Evolutionary conservation across 495 filamentous ascomycete genomes (phyloP), one percentile per base, ranked within the genome.

Genomic region (Hypomontagnella submonticulosa): DNA sequence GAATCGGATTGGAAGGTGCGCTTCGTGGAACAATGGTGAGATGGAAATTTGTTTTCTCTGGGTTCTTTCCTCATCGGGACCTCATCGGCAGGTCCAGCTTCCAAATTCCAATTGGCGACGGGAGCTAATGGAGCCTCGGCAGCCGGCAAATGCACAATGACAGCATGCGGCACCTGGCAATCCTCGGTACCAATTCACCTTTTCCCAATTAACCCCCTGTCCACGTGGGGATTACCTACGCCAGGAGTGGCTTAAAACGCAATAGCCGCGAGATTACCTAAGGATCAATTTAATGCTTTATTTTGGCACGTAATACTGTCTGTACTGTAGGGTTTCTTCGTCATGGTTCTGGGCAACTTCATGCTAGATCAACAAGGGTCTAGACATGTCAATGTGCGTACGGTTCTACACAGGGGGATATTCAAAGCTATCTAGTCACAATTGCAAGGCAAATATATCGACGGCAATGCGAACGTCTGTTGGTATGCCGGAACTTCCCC

Each of bases 171-270:
- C 57, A 61, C 57, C 52, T 61, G 32, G 38, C 47, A 42, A 15
- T 1, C 19, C 33, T 30, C 9, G 8, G 12, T 48, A 32, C 16
- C 6, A 20, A 13, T 38, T 13, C 32, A 36, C 32, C 8, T 11
- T 15, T 51, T 0, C 2, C 7, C 48, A 37, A 51, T 38, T 13
- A 30, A 54, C 54, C 58, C 58, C 54, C 56, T 33, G 41, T 55
- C 54, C 66, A 69, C 66, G 60, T 69, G 66, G 60, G 66, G 32
- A 44, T 34, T 55, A 16, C 59, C 48, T 48, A 68, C 42, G 11
- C 43, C 11, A n/a, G 49, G 59, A 69, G 42, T 63, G 59, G 66
- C 51, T 47, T 69, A 63, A 63, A 47, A 10, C 30, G 56, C 6
- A 15, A 41, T 44, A 56, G 15, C 44, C 46, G 40, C 23, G 49